A percentile compares a stretch with the other conserved stretches of the same genome.
Evolutionary conservation across 805 yeast genomes (phyloP).

Genomic region (Nakazawaea pomicola): DNA sequence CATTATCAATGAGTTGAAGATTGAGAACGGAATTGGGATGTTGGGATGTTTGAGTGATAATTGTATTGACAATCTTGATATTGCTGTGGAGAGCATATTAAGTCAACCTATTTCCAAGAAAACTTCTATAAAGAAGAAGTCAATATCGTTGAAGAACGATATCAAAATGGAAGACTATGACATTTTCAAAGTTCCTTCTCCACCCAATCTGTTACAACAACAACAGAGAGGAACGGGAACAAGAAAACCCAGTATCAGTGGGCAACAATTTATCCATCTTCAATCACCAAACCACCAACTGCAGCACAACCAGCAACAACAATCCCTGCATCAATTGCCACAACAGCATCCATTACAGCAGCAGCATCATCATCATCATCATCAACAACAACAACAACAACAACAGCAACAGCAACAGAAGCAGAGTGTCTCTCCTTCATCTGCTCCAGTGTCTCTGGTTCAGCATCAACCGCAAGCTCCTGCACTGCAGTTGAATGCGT

Average conservation of each 20-base stretch:
- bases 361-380: slow-evolving; percentile 2
- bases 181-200: slow-evolving; percentile 11
- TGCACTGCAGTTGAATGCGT: slow-evolving; percentile 13
- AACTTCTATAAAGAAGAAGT: slow-evolving; percentile 2
- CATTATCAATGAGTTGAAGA: slow-evolving; percentile 43
- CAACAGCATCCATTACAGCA: not conserved
- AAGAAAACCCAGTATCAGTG: slow-evolving; percentile 7
- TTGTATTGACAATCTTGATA: slow-evolving; percentile 52
- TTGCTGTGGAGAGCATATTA: slow-evolving; percentile 55
- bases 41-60: slow-evolving; percentile 60
- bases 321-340: too few species aligned
- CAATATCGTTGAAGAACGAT: slow-evolving; percentile 3
- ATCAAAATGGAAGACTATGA: slow-evolving; percentile 6
- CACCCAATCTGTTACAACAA: slow-evolving; percentile 9
- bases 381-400: not conserved
- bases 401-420: not conserved
- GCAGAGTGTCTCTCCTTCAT: too few species aligned
- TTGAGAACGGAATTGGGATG: slow-evolving; percentile 45
- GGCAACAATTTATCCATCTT: too few species aligned
- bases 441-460: too few species aligned
- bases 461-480: slow-evolving; percentile 10
- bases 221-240: slow-evolving; percentile 5
- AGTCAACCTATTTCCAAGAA: slow-evolving; percentile 32
- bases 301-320: too few species aligned
- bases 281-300: not conserved